Base-by-base conservation (phyloP, 2,329 filamentous ascomycete species). In the Aspergillus sp. region DNA sequence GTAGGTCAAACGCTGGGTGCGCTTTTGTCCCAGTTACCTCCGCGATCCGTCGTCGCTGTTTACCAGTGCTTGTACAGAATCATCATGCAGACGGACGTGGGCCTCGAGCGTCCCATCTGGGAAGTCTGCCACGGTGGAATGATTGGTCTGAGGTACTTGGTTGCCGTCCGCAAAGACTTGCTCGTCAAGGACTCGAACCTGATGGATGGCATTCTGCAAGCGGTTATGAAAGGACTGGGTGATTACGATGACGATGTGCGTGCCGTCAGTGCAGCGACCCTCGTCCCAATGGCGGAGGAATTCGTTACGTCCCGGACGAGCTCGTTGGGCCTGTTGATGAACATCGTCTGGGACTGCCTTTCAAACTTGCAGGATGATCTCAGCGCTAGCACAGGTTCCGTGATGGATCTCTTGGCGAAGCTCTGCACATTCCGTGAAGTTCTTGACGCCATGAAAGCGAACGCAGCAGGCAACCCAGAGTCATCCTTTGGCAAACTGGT, bases 81-180 rank as follows among this genome's bases (percentile, higher is more conserved):
- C 73, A 90, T 97, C 33, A 93, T 95, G 82, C 90, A 96, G 64
- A 82, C 85, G 38, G 88, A 95, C 56, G 73, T 93, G 19, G 80
- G 83, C 33, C 73, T 90, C 20, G 82, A 85, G 20, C 81, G 80
- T 27, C 83, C 86, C 12, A 79, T 90, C 25, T 98, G 93, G 93
- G 89, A 95, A 50, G 87, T 96, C 33, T 95, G 90, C 60, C 94
- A 98, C 66, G 93, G 93, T 56, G 93, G 93, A 53, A 98, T 98
- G 93, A 90, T 97, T 42, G 93, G 93, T 6, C 73, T 98, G 61
- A 82, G 91, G 59, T 98, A 98, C 62, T 82, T 98, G 42, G 93
- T 98, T 25, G 93, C 93, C 7, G 89, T 98, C 32, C 83, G 93
- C 44, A 96, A 93, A 59, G 93, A 97, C 64, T 74, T 98, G 3